Percentiles rank a stretch among this genome's conserved stretches.
Conservation (phyloP, 345 rosid species). For the Pistacia integerrima region DNA sequence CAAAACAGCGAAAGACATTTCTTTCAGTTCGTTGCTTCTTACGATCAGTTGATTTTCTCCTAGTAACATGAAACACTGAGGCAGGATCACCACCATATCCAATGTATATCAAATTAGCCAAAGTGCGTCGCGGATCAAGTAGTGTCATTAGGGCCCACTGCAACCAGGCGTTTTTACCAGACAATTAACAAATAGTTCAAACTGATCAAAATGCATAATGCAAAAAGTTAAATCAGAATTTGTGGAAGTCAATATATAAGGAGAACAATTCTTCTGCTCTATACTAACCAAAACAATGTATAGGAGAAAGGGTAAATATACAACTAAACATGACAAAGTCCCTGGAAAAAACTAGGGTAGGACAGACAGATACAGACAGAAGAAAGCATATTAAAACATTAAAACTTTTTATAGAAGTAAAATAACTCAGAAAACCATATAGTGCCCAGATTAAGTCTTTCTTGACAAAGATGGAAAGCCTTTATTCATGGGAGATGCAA, state of each 20-base stretch:
- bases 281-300: neutral
- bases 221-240: conserved; percentile 21
- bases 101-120: conserved; percentile 70
- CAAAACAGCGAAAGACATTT: conserved; percentile 68
- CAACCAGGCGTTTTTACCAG: conserved; percentile 32
- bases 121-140: conserved; percentile 57
- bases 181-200: conserved; percentile 20
- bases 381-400: too few species aligned
- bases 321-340: too few species aligned
- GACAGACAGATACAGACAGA: too few species aligned
- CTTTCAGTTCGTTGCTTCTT: conserved; percentile 75
- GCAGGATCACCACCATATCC: conserved; percentile 73
- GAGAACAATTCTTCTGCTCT: neutral
- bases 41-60: conserved; percentile 64
- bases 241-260: conserved; percentile 5
- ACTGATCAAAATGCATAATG: conserved; percentile 18
- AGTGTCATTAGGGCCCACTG: conserved; percentile 86
- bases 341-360: too few species aligned
- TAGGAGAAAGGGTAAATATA: too few species aligned
- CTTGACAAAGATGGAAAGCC: too few species aligned
- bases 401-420: too few species aligned
- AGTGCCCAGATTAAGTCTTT: too few species aligned
- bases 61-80: conserved; percentile 59
- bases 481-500: too few species aligned
- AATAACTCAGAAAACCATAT: too few species aligned